Evolutionary conservation across 106 monocot species (phyloP).

Genomic region (Alisma plantagoaquatica): DNA sequence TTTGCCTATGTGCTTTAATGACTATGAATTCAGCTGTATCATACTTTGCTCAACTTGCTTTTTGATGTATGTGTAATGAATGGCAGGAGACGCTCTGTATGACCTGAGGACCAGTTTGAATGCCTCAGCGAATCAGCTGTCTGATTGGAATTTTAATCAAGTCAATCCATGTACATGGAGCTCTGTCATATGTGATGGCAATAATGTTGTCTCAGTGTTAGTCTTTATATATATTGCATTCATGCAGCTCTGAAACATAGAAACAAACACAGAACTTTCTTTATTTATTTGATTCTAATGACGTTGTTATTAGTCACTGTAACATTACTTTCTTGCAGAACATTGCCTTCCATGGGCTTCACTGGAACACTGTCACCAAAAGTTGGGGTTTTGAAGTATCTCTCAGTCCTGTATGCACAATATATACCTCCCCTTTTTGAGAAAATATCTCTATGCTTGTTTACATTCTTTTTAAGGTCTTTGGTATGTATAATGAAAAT

Average conservation of each 20-base stretch:
- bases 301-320: neutral
- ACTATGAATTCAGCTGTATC: too few relatives aligned
- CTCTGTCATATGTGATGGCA: neutral
- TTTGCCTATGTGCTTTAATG: too few relatives aligned
- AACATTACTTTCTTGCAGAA: neutral
- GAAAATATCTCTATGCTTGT: too few relatives aligned
- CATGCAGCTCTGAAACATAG: neutral
- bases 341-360: neutral
- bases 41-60: too few relatives aligned
- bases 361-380: neutral
- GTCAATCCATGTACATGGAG: slow-evolving; percentile 1
- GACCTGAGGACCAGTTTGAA: neutral
- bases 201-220: neutral
- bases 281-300: neutral
- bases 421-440: too few relatives aligned
- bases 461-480: too few relatives aligned
- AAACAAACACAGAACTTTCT: neutral
- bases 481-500: too few relatives aligned
- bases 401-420: neutral
- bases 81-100: neutral
- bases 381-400: neutral
- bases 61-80: too few relatives aligned
- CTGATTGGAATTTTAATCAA: neutral
- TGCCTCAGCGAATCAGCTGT: neutral
- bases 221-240: neutral